A percentile compares a stretch with the other conserved stretches of the same genome.
Conservation (phyloP, 2,329 filamentous ascomycete species). For the Albifimbria verrucaria region DNA sequence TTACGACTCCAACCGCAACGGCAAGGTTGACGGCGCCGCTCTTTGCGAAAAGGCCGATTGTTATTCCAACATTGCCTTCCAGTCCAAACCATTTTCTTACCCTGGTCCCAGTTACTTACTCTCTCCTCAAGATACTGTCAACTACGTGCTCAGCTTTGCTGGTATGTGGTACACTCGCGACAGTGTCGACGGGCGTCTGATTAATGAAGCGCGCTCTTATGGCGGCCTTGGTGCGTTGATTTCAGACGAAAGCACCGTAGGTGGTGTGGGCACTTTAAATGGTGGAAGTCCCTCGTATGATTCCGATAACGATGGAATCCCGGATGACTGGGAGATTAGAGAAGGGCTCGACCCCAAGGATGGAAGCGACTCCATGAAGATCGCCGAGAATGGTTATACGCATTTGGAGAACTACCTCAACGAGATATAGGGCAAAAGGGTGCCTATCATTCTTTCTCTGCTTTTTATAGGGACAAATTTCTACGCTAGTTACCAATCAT, state of each 20-base stretch:
- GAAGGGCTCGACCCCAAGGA: slow-evolving; percentile 38
- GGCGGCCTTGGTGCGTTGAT: slow-evolving; percentile 42
- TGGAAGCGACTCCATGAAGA: slow-evolving; percentile 36
- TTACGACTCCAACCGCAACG: slow-evolving; percentile 48
- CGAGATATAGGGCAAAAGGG: too few species aligned
- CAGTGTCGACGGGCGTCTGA: slow-evolving; percentile 36
- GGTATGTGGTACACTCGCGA: slow-evolving; percentile 42
- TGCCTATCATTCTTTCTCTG: too few species aligned
- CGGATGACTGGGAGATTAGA: slow-evolving; percentile 42
- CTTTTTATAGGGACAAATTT: too few species aligned
- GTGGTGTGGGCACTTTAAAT: slow-evolving; percentile 34
- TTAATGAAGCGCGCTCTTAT: slow-evolving; percentile 41
- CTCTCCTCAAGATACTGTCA: slow-evolving; percentile 35
- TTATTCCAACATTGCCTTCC: slow-evolving; percentile 44
- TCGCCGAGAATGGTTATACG: slow-evolving; percentile 37
- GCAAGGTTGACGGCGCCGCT: slow-evolving; percentile 42
- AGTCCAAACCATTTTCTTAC: slow-evolving; percentile 36
- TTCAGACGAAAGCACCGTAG: slow-evolving; percentile 41
- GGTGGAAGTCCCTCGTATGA: slow-evolving; percentile 37
- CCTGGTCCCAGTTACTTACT: slow-evolving; percentile 37
- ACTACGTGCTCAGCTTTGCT: slow-evolving; percentile 33
- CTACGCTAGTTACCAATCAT: too few species aligned
- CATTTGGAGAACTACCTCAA: slow-evolving; percentile 50
- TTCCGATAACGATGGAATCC: slow-evolving; percentile 46
- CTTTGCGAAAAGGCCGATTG: slow-evolving; percentile 38